Percentiles rank a stretch among this genome's conserved stretches.
These are phyloP conservation scores for Populus tremula DNA, from an alignment of 345 rosid species.

Conservation along the genomic window DNA sequence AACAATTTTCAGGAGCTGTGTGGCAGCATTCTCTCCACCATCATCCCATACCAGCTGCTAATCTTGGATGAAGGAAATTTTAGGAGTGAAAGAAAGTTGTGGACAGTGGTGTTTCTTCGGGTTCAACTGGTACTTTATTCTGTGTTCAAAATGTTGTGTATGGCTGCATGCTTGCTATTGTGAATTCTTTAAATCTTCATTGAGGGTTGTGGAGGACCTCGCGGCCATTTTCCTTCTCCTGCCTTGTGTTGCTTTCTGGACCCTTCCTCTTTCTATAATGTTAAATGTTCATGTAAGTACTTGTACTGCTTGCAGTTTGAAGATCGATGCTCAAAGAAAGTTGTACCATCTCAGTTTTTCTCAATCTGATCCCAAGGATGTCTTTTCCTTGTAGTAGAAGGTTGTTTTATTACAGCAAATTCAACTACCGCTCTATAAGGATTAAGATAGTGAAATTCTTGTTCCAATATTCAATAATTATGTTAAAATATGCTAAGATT, in stretches of 20 bases:
- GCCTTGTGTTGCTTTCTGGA: not conserved
- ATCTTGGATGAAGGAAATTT: not conserved
- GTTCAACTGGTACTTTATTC: not conserved
- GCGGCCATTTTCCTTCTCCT: not conserved
- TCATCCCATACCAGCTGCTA: not conserved
- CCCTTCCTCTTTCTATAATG: not conserved
- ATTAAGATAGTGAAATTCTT: no score
- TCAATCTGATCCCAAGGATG: not conserved
- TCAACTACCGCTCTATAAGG: no score
- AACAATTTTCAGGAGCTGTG: not conserved
- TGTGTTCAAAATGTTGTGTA: not conserved
- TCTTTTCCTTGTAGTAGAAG: no score
- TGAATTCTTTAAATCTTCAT: not conserved
- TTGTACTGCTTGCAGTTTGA: not conserved
- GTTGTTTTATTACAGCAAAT: no score
- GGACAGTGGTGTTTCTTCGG: not conserved
- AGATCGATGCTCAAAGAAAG: not conserved
- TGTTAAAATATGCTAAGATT: no score
- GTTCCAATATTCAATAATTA: no score
- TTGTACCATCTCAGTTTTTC: not conserved
- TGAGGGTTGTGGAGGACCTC: not conserved
- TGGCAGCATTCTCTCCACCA: conserved; percentile 1
- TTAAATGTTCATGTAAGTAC: not conserved
- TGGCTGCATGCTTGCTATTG: not conserved
- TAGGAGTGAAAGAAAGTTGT: conserved; percentile 5